phyloP scores from a whole-genome alignment of 805 yeast species.

The Helenozyma baotianmanensis region DNA sequence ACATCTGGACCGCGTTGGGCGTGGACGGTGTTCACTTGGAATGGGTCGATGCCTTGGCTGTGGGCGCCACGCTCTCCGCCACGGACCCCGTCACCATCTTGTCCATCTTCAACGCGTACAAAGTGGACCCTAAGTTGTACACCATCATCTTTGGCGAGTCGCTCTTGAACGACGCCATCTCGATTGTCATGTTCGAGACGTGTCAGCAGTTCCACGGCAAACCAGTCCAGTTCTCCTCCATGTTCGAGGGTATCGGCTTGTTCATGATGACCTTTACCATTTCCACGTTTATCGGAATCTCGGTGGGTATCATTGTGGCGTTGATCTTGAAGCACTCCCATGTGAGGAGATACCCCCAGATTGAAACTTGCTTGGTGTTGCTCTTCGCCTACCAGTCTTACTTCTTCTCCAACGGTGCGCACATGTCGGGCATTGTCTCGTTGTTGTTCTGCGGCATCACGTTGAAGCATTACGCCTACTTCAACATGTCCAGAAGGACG shows the following conservation, averaged over 20 bases:
- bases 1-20: constrained; percentile 87
- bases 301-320: constrained; percentile 86
- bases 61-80: constrained; percentile 96
- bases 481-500: constrained; percentile 94
- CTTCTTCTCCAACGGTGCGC: constrained; percentile 97
- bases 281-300: constrained; percentile 82
- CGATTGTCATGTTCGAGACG: constrained; percentile 98
- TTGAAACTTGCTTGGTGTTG: constrained; percentile 89
- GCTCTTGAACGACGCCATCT: constrained; percentile 91
- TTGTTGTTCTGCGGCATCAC: constrained; percentile 94
- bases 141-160: constrained; percentile 98
- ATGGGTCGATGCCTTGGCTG: constrained; percentile 94
- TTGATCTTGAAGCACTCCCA: constrained; percentile 86
- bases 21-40: constrained; percentile 83
- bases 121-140: constrained; percentile 95
- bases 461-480: constrained; percentile 93
- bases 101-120: constrained; percentile 94
- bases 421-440: constrained; percentile 98
- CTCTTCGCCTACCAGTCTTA: constrained; percentile 93
- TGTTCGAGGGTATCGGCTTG: constrained; percentile 90
- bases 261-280: constrained; percentile 91
- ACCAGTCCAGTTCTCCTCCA: constrained; percentile 60
- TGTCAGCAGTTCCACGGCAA: constrained; percentile 94
- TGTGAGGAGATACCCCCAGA: constrained; percentile 91
- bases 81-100: constrained; percentile 97